Percentiles rank a stretch among this genome's conserved stretches.
Evolutionary conservation across 306 rosid species (phyloP).

Genomic region (Crotalaria pallida): DNA sequence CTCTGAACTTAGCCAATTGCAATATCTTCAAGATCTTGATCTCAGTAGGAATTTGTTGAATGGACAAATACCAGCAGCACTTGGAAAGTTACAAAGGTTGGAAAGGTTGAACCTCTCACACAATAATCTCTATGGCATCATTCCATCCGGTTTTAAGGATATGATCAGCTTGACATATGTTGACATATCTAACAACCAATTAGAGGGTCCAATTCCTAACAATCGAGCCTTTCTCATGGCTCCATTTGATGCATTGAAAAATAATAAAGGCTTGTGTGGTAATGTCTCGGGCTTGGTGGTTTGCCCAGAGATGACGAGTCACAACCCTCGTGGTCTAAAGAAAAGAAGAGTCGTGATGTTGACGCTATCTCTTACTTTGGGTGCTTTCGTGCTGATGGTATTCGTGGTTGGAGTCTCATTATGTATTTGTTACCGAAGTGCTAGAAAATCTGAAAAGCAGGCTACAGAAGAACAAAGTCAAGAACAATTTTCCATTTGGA

Average conservation of each 20-base stretch:
- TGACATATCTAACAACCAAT: slow-evolving; percentile 31
- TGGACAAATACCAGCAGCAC: slow-evolving; percentile 24
- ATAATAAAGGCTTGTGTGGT: slow-evolving; percentile 21
- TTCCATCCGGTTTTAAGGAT: slow-evolving; percentile 27
- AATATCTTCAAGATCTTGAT: slow-evolving; percentile 33
- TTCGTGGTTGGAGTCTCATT: background rate
- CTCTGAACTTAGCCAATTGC: slow-evolving; percentile 2
- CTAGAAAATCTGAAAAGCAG: background rate
- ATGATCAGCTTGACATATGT: slow-evolving; percentile 36
- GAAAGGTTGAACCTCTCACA: slow-evolving; percentile 43
- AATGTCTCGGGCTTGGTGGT: background rate
- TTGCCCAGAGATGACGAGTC: background rate
- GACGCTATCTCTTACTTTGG: background rate
- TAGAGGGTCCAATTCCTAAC: slow-evolving; percentile 25
- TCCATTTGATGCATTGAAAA: slow-evolving; percentile 9
- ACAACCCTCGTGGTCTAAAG: background rate
- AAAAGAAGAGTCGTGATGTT: background rate
- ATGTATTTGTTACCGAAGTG: background rate
- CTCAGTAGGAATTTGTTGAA: slow-evolving; percentile 27
- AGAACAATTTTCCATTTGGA: slow-evolving; percentile 16
- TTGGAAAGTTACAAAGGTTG: slow-evolving; percentile 23
- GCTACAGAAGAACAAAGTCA: background rate
- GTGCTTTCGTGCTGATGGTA: background rate
- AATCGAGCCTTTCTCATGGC: slow-evolving; percentile 5
- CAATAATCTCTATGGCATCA: slow-evolving; percentile 27